Percentiles rank a stretch among this genome's conserved stretches.
phyloP scores from a whole-genome alignment of 148 eudicot species.

The Rhododendron ferrugineum region DNA sequence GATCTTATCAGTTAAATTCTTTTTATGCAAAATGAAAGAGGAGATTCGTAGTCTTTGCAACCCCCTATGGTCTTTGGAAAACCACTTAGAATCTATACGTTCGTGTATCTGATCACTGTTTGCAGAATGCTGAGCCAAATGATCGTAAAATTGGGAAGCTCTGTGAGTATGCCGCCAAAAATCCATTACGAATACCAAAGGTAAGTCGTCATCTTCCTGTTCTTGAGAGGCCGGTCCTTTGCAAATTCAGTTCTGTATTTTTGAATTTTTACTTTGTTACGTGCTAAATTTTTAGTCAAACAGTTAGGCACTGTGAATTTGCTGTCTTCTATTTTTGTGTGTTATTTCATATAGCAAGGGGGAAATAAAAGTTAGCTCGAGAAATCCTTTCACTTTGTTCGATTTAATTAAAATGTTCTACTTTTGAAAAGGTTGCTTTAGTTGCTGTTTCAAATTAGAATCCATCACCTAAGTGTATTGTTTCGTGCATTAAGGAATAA shows the following conservation, averaged over 20 bases:
- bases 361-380: background rate
- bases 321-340: background rate
- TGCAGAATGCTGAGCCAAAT: slow-evolving; percentile 78
- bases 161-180: slow-evolving; percentile 79
- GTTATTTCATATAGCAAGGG: background rate
- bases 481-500: background rate
- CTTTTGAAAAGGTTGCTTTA: background rate
- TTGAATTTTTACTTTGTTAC: background rate
- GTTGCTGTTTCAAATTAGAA: background rate
- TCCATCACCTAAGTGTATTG: background rate
- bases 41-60: background rate
- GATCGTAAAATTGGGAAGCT: slow-evolving; percentile 83
- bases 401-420: background rate
- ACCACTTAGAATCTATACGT: background rate
- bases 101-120: slow-evolving; percentile 10
- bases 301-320: background rate
- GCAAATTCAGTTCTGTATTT: background rate
- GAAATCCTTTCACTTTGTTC: background rate
- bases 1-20: background rate
- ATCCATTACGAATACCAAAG: slow-evolving; percentile 83
- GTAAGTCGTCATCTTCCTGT: slow-evolving; percentile 21
- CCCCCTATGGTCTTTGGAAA: background rate
- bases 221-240: background rate
- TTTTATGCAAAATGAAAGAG: background rate
- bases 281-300: background rate